These are phyloP conservation scores for Trypanosomatidae sp. DNA, from an alignment of 208 protist genomes.

Conservation along the genomic window DNA sequence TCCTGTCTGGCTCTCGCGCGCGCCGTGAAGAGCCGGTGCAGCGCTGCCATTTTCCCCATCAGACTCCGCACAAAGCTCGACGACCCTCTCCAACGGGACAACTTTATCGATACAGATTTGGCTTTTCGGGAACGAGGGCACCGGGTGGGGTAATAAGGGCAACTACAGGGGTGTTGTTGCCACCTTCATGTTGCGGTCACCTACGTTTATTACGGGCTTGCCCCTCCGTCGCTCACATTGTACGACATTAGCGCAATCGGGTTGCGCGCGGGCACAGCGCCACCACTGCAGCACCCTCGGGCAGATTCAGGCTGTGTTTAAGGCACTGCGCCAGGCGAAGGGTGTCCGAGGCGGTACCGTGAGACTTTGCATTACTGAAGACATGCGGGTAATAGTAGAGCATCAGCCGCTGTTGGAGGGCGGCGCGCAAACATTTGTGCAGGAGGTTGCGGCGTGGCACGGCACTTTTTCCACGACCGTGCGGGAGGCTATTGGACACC, in stretches of 20 bases:
- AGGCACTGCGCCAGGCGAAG: constrained; percentile 3
- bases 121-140: too few species aligned
- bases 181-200: background rate
- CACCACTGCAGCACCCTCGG: constrained; percentile 21
- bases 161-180: background rate
- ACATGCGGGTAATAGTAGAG: constrained; percentile 21
- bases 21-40: background rate
- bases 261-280: background rate
- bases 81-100: background rate
- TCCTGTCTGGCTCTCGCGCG: background rate
- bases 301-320: constrained; percentile 7
- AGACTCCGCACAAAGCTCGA: background rate
- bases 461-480: constrained; percentile 10
- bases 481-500: constrained; percentile 11
- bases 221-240: background rate
- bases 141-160: background rate
- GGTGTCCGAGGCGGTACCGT: constrained; percentile 3
- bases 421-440: background rate
- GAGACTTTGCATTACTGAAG: constrained; percentile 26
- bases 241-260: background rate
- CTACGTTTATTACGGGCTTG: background rate
- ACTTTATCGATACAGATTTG: background rate
- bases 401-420: background rate
- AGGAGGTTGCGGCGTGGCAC: constrained; percentile 7
- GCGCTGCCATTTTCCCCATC: background rate